Base-by-base conservation (phyloP, 768 basidiomycete genomes). In the Sarcodon aspratus region DNA sequence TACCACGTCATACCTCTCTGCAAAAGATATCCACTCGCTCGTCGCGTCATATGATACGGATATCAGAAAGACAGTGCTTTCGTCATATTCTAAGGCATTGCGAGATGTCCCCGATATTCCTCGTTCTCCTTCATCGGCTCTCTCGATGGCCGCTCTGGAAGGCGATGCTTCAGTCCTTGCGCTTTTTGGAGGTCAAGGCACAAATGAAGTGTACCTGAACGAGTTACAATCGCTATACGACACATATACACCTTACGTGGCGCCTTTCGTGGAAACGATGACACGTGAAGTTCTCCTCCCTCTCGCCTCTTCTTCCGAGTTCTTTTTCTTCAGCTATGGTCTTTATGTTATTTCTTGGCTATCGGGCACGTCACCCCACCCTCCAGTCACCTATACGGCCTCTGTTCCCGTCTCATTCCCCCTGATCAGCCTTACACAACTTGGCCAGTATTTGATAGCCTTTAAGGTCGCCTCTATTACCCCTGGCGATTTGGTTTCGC, bases 151-250 rank as follows among this genome's bases (percentile, higher is more conserved):
- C 36, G 78, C 79, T 33, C 59, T 66, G 43, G 62, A 72, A n/a
- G 76, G 78, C 42, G 75, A 82, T 40, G 83, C 79, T 48, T 85
- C 76, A 44, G 69, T 97, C 57, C 96, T 86, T 67, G 95, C 91
- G 46, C 71, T 99, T 36, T 99, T 99, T 61, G 95, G 95, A 46
- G 96, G 96, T 11, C 96, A 99, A 66, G 96, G 96, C 50, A 90
- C 86, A 50, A 98, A 98, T 66, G 96, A 98, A 61, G 87, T 95
- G 51, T 99, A 98, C 70, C 92, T 97, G 63, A 89, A 95, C 63
- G 96, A 98, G 64, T 76, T 99, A 15, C 88, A 95, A 69, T 69
- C 73, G 45, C 81, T 98, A 46, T 93, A 88, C 67, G 85, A 96
- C 67, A 86, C 79, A 52, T 98, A 99, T 74, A 79, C 73, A 53